Conservation (phyloP, 2,329 filamentous ascomycete species). For the Hirsutella minnesotensis region DNA sequence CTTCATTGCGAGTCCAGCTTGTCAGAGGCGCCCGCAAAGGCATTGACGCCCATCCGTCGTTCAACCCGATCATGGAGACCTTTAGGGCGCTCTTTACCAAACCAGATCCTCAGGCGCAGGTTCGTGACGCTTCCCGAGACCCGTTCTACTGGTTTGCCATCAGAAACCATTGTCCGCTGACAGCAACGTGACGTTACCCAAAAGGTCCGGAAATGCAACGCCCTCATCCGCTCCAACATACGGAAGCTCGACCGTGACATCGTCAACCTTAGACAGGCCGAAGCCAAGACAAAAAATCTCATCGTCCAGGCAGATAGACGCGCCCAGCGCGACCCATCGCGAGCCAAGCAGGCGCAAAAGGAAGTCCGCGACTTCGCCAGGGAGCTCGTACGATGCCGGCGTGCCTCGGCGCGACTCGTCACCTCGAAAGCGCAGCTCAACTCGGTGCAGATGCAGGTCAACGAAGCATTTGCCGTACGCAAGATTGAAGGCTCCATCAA, state of each 20-base stretch:
- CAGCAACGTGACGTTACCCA: neutral
- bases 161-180: neutral
- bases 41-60: neutral
- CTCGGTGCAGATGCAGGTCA: conserved; percentile 94
- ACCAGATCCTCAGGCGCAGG: conserved; percentile 87
- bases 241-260: conserved; percentile 95
- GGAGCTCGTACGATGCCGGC: conserved; percentile 75
- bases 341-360: conserved; percentile 64
- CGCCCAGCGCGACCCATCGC: conserved; percentile 66
- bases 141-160: no score
- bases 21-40: neutral
- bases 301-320: conserved; percentile 77
- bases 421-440: conserved; percentile 87
- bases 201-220: conserved; percentile 91
- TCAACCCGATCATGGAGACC: conserved; percentile 58
- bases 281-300: conserved; percentile 72
- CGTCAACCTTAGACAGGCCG: conserved; percentile 60
- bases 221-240: conserved; percentile 76
- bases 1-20: no score
- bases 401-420: conserved; percentile 59
- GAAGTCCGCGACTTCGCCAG: conserved; percentile 83
- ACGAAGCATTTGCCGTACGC: conserved; percentile 86
- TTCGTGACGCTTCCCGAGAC: no score
- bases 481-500: conserved; percentile 92
- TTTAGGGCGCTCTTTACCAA: conserved; percentile 79